Base-by-base conservation (phyloP, 2,329 filamentous ascomycete species). In the Epichloe baconii region DNA sequence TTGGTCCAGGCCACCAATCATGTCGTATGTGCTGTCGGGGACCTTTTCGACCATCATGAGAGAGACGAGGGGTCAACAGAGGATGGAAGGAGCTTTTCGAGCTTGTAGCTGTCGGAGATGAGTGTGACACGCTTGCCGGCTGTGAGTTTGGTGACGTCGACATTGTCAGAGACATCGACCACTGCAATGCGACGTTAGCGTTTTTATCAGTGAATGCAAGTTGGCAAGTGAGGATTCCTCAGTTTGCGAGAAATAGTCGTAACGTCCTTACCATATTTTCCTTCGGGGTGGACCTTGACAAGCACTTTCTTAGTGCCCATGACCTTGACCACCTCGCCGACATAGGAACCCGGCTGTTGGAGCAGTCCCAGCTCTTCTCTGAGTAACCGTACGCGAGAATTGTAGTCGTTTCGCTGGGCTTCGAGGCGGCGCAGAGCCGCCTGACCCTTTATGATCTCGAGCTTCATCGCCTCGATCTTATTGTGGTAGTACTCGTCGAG, bases 31-130 rank as follows among this genome's bases (percentile, higher is more conserved):
- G 74, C 89, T 96, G 76, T 98, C 93, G 15, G 93, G 93, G 15
- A 98, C 93, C 78, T 98, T 98, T 68, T 98, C 93, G 49, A 98
- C 93, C 93, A 98, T 98, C 93, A 98, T 98, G 67, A 98, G 86
- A 37, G 93, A 98, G 52, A 98, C 93, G 53, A 98, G 85, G 38
- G 93, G 66, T 98, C 93, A 65, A 98, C 93, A 19, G 93, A 98
- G 51, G 93, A 97, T 19, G 93, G 93, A 10, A 98, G 82, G 74
- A 97, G 94, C 76, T 96, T 96, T 67, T 97, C 93, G 62, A 98
- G 84, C 72, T 96, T 96, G 79, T 98, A 98, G 58, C 88, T 91
- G 69, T 98, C 93, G 62, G 90, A 96, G 53, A 98, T 80, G 44
- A 98, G 80, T 50, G 93, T 95, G 57, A 98, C 93, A 60, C 93